phyloP scores from a whole-genome alignment of 106 monocot species.

The Dendrobium catenatum region DNA sequence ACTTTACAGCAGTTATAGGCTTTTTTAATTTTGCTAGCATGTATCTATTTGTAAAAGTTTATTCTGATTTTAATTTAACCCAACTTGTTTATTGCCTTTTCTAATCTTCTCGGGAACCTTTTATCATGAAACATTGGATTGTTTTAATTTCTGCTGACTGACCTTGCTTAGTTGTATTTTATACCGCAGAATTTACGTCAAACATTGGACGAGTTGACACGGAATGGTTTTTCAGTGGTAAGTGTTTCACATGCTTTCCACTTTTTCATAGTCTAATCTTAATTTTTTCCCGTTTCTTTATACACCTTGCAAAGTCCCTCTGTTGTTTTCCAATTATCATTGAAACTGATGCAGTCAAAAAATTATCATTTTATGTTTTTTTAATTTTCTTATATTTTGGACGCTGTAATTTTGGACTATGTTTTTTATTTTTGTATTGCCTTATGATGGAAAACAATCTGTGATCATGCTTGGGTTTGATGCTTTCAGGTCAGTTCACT shows the following conservation, averaged over 20 bases:
- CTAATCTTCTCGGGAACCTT: background rate
- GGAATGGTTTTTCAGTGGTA: slow-evolving; percentile 87
- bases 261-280: slow-evolving; percentile 2
- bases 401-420: no score
- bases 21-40: background rate
- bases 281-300: background rate
- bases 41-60: background rate
- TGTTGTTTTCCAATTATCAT: background rate
- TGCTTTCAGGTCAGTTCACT: no score
- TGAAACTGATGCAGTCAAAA: background rate
- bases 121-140: background rate
- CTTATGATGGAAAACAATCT: no score
- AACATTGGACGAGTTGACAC: slow-evolving; percentile 93
- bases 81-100: background rate
- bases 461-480: background rate
- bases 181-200: slow-evolving; percentile 88
- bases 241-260: slow-evolving; percentile 30
- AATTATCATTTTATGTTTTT: no score
- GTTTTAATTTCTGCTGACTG: background rate
- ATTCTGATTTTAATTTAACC: no score
- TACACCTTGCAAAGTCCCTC: background rate
- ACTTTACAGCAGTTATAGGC: background rate
- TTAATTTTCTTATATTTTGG: no score
- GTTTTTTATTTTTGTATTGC: no score
- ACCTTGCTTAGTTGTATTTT: background rate